Conservation (phyloP, 208 protist species). For the Crithidia acanthocephali region DNA sequence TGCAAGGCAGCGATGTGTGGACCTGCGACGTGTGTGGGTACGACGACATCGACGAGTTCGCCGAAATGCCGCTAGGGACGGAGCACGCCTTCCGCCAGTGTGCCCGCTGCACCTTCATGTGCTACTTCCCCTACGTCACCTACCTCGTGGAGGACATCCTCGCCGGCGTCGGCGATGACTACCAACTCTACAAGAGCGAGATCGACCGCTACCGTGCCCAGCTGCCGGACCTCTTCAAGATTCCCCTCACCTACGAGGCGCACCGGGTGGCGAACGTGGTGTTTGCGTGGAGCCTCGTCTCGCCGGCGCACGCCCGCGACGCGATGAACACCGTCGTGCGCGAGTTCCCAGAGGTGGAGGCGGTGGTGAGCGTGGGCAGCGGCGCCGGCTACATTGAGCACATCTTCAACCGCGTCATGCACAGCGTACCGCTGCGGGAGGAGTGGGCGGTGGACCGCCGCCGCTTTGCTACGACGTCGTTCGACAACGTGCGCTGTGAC, state of each 20-base stretch:
- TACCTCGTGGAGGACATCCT: conserved; percentile 81
- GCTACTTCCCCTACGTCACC: conserved; percentile 83
- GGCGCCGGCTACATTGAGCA: conserved; percentile 90
- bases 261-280: conserved; percentile 76
- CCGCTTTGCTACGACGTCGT: conserved; percentile 48
- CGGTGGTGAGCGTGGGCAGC: conserved; percentile 81
- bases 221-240: conserved; percentile 81
- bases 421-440: conserved; percentile 41
- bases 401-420: conserved; percentile 86
- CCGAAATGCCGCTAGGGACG: conserved; percentile 64
- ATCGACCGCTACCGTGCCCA: conserved; percentile 70
- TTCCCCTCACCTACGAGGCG: conserved; percentile 85
- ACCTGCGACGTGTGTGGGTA: conserved; percentile 79
- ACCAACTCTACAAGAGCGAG: conserved; percentile 81
- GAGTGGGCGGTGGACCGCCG: conserved; percentile 41
- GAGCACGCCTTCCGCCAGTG: conserved; percentile 79
- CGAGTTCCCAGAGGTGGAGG: conserved; percentile 56
- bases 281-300: conserved; percentile 89
- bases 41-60: conserved; percentile 59
- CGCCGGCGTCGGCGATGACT: conserved; percentile 75
- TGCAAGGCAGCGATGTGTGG: conserved; percentile 63
- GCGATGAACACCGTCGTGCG: conserved; percentile 67
- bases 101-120: conserved; percentile 72
- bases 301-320: conserved; percentile 64
- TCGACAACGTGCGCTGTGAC: conserved; percentile 69